Evolutionary conservation across 2,329 filamentous ascomycete species (phyloP).

Genomic region (Curvularia eragrostidis): DNA sequence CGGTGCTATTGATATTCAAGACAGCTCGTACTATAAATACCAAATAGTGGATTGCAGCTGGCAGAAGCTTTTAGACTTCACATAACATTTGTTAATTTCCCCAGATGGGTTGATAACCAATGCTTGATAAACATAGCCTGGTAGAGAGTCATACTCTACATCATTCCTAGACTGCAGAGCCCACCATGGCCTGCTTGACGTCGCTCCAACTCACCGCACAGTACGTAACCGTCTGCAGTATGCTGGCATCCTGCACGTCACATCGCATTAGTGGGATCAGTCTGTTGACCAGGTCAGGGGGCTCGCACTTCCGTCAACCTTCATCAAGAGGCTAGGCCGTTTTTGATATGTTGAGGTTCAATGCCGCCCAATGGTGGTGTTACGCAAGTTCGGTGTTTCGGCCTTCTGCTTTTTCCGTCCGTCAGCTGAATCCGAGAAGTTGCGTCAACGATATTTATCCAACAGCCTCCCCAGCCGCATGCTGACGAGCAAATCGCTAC

Average conservation of each 20-base stretch:
- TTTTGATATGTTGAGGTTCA: not conserved
- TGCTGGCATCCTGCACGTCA: not conserved
- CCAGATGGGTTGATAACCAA: no score
- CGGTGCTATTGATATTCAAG: not conserved
- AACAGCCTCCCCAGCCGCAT: not conserved
- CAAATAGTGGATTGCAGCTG: not conserved
- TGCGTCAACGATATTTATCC: not conserved
- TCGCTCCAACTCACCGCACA: not conserved
- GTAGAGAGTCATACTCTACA: no score
- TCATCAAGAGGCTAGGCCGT: not conserved
- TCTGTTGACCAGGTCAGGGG: not conserved
- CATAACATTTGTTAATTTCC: no score
- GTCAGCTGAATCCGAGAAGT: not conserved
- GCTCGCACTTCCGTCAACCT: not conserved
- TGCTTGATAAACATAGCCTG: no score
- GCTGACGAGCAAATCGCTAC: not conserved
- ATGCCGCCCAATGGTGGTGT: not conserved
- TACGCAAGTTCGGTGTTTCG: constrained; percentile 6
- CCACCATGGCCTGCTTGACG: not conserved
- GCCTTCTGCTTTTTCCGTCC: not conserved
- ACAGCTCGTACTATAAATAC: not conserved
- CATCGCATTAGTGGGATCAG: not conserved
- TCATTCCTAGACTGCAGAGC: not conserved
- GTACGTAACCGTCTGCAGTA: not conserved
- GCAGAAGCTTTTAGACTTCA: no score